Conservation (phyloP, 768 basidiomycete species). For the Epithele typhae region DNA sequence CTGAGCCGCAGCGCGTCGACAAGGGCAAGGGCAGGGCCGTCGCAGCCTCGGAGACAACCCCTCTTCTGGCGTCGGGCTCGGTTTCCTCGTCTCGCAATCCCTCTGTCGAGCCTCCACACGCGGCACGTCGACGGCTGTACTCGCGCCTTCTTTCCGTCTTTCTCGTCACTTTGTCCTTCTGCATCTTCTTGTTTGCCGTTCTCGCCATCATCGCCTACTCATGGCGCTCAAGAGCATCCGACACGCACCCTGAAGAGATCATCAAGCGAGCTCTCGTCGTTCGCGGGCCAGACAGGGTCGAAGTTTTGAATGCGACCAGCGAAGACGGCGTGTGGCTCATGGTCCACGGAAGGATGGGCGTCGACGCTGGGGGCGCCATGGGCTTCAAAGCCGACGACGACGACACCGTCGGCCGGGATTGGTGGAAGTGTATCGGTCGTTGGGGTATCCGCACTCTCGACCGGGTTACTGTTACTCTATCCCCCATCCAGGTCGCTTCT, state of each 20-base stretch:
- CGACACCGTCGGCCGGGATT: constrained; percentile 39
- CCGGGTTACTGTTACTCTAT: constrained; percentile 51
- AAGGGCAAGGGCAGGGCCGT: constrained; percentile 57
- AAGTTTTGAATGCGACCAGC: constrained; percentile 57
- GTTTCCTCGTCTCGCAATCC: constrained; percentile 20
- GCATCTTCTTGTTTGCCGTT: constrained; percentile 39
- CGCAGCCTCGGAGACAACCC: constrained; percentile 44
- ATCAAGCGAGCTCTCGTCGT: constrained; percentile 51
- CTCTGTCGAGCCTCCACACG: constrained; percentile 19
- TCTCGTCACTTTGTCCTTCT: constrained; percentile 48
- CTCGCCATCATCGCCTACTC: constrained; percentile 57
- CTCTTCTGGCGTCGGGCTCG: constrained; percentile 44
- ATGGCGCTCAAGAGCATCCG: constrained; percentile 54
- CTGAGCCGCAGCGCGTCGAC: constrained; percentile 8
- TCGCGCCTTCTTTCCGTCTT: constrained; percentile 45
- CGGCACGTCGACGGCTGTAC: constrained; percentile 24
- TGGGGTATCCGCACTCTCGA: constrained; percentile 59
- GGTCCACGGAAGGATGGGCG: constrained; percentile 52
- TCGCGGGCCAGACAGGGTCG: constrained; percentile 55
- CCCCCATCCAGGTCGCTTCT: constrained; percentile 46
- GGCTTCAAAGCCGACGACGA: constrained; percentile 45
- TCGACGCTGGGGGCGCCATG: constrained; percentile 63
- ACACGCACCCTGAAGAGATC: constrained; percentile 53
- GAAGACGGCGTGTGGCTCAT: constrained; percentile 57
- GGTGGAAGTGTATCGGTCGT: constrained; percentile 67